Percentiles rank a stretch among this genome's conserved stretches.
Conservation (phyloP, 305 asterid species). For the Coffea humblotiana region DNA sequence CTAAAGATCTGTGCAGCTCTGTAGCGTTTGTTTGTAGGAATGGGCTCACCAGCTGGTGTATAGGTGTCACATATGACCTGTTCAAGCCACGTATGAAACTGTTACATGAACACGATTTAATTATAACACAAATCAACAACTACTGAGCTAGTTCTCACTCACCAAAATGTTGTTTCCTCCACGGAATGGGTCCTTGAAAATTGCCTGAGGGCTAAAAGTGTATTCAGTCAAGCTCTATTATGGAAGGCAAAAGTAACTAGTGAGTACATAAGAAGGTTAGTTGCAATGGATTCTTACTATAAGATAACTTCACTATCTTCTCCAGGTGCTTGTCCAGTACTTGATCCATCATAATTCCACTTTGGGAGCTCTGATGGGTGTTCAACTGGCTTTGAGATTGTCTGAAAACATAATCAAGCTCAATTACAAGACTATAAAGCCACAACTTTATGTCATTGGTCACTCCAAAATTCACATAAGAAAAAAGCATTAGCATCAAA, state of each 20-base stretch:
- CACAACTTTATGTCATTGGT: background rate
- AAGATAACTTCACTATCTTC: slow-evolving; percentile 97
- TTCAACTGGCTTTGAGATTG: slow-evolving; percentile 75
- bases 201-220: slow-evolving; percentile 85
- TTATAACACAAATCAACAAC: slow-evolving; percentile 2
- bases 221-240: slow-evolving; percentile 19
- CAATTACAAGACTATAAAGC: slow-evolving; percentile 7
- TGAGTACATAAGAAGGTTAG: slow-evolving; percentile 1
- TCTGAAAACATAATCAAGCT: slow-evolving; percentile 42
- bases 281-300: slow-evolving; percentile 51
- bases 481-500: slow-evolving; percentile 12
- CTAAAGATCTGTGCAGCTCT: slow-evolving; percentile 86
- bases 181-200: slow-evolving; percentile 94
- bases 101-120: background rate
- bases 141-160: slow-evolving; percentile 27
- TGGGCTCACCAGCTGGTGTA: slow-evolving; percentile 94
- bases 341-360: slow-evolving; percentile 98
- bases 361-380: slow-evolving; percentile 96
- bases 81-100: slow-evolving; percentile 15
- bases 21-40: slow-evolving; percentile 91
- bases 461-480: background rate
- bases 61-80: slow-evolving; percentile 89
- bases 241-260: background rate
- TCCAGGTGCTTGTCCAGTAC: slow-evolving; percentile 99
- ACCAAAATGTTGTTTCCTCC: slow-evolving; percentile 98